phyloP scores from a whole-genome alignment of 768 basidiomycete species.

The Tulasnella sp. region DNA sequence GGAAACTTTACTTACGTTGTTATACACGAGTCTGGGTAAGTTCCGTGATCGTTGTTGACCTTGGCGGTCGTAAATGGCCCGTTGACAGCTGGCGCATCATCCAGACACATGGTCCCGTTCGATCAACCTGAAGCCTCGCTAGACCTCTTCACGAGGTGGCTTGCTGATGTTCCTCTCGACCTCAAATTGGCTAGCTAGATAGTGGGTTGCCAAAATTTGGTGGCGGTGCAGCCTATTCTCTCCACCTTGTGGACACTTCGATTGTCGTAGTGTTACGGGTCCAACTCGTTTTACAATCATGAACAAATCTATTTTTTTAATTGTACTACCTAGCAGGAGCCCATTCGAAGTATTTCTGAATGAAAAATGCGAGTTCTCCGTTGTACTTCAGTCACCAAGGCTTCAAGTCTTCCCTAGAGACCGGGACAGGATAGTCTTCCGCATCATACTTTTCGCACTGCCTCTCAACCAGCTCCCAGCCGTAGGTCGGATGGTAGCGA shows the following conservation, averaged over 20 bases:
- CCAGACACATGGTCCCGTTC: slow-evolving; percentile 82
- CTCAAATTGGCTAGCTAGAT: not conserved
- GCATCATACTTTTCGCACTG: not conserved
- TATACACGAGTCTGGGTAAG: slow-evolving; percentile 76
- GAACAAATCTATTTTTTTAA: not conserved
- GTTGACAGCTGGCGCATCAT: slow-evolving; percentile 26
- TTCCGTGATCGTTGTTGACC: slow-evolving; percentile 33
- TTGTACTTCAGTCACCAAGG: not conserved
- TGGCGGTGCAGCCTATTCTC: too few species aligned
- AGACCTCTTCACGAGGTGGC: slow-evolving; percentile 44
- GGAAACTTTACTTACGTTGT: slow-evolving; percentile 84
- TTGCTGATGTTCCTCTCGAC: slow-evolving; percentile 12
- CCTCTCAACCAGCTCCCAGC: not conserved
- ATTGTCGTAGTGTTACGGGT: too few species aligned
- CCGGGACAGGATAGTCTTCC: not conserved
- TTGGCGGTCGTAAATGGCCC: not conserved
- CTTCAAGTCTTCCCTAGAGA: not conserved
- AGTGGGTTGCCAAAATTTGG: too few species aligned
- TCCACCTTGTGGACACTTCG: too few species aligned
- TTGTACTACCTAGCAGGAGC: not conserved
- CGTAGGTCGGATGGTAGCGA: not conserved
- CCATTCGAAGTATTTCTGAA: not conserved
- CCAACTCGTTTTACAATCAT: too few species aligned
- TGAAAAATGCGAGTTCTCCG: not conserved
- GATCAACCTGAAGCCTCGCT: slow-evolving; percentile 86